Conservation (phyloP, 1,284 basidiomycete genomes). For the Cryptococcus sp. region DNA sequence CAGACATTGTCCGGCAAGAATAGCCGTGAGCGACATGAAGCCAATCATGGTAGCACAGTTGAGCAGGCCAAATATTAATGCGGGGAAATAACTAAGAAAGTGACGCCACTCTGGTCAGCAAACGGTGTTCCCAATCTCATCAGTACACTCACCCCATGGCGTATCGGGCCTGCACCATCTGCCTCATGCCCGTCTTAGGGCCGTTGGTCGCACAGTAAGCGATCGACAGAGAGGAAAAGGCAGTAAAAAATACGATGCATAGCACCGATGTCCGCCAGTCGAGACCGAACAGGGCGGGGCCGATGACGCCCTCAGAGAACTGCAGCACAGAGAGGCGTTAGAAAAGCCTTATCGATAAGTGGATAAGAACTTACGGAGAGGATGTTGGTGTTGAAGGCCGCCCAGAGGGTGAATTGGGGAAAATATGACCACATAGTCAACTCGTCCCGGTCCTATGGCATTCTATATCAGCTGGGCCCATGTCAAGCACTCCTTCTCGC, state of each 20-base stretch:
- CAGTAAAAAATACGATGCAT: constrained; percentile 38
- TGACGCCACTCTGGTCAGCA: background rate
- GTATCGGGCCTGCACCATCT: constrained; percentile 77
- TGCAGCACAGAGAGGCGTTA: constrained; percentile 3
- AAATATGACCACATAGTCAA: constrained; percentile 37
- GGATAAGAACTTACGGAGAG: constrained; percentile 32
- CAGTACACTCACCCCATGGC: constrained; percentile 58
- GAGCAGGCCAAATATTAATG: constrained; percentile 62
- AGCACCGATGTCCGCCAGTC: constrained; percentile 31
- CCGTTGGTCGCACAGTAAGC: constrained; percentile 66
- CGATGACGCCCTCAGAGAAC: constrained; percentile 46
- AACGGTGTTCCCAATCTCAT: background rate
- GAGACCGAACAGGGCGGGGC: constrained; percentile 39
- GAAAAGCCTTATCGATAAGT: background rate
- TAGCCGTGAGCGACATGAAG: constrained; percentile 72
- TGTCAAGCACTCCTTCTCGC: background rate
- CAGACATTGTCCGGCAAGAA: constrained; percentile 74
- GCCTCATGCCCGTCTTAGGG: constrained; percentile 78
- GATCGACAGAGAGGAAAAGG: constrained; percentile 32
- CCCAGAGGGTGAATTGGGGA: constrained; percentile 45
- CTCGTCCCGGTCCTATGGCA: constrained; percentile 29
- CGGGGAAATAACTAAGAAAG: constrained; percentile 62
- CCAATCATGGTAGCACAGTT: constrained; percentile 64
- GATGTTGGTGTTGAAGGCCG: constrained; percentile 47
- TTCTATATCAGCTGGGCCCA: background rate